A percentile compares a stretch with the other conserved stretches of the same genome.
These are phyloP conservation scores for Sphaerulina musiva DNA, from an alignment of 2,329 filamentous ascomycete genomes.

Conservation along the genomic window DNA sequence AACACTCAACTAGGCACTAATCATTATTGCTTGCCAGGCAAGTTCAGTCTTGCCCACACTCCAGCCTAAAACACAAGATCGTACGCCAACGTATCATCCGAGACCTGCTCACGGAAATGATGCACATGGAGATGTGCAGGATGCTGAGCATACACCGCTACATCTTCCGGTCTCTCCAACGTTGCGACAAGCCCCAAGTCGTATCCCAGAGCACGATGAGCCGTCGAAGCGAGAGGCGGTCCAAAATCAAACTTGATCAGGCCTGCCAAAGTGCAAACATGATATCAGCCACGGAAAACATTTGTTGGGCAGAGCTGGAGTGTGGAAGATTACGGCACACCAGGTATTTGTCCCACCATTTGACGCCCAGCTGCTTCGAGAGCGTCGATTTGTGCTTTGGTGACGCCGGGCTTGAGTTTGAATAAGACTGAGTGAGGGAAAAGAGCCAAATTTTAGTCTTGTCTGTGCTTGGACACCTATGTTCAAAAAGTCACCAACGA, in stretches of 20 bases:
- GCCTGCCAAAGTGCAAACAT: constrained; percentile 1
- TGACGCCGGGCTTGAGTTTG: constrained; percentile 21
- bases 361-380: constrained; percentile 17
- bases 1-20: not conserved
- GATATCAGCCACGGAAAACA: not conserved
- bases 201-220: constrained; percentile 41
- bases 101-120: constrained; percentile 18
- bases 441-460: not conserved
- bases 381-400: constrained; percentile 17
- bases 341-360: constrained; percentile 22
- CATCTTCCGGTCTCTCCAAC: constrained; percentile 39
- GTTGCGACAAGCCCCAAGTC: constrained; percentile 44
- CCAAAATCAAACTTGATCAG: constrained; percentile 21
- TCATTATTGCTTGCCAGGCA: not conserved
- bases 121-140: constrained; percentile 40
- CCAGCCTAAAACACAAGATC: constrained; percentile 18
- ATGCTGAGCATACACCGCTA: constrained; percentile 41
- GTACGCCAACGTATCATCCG: constrained; percentile 22
- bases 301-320: not conserved
- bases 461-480: not conserved
- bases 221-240: constrained; percentile 36
- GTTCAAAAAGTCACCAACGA: not conserved
- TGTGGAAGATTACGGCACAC: not conserved
- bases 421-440: constrained; percentile 18
- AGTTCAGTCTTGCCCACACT: not conserved